Evolutionary conservation across 495 filamentous ascomycete species (phyloP), one percentile per base, ranked within the genome.

Genomic region (Penicillium cosmopolitanum): DNA sequence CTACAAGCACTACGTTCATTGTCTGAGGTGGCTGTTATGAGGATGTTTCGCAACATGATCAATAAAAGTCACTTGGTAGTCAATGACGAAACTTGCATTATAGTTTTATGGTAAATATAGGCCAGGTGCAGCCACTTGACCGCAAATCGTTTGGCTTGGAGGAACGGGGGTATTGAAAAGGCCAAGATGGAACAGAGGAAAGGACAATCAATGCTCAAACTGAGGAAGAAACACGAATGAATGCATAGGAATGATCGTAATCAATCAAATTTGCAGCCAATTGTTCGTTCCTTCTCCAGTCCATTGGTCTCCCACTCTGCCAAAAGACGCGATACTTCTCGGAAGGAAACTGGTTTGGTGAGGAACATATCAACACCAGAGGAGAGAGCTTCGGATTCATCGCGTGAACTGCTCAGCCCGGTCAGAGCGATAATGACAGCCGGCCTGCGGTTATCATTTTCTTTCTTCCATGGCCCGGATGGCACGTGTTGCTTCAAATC

Each of bases 351-450:
- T 1, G 89, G 89, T 63, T 91, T 90, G 13, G 89, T 90, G 61
- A 92, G 75, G 66, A 90, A 92, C 13, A 89, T 66, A 66, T 93
- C 86, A 35, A 93, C 81, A 6, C 89, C 89, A 12, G 83, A 84
- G 7, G 78, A 80, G 56, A 87, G 78, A 0, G 89, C 89, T 50
- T 91, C 87, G 7, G 82, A 76, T 66, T 89, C 84, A 60, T 88
- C 87, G 15, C 80, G 77, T 6, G 79, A 77, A 38, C 82, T 84
- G 28, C 85, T 86, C 10, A 91, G 72, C 0, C 89, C 89, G 0
- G 89, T 92, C 34, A 92, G 71, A 1, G 89, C 87, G 50, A 93
- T 87, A 53, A 93, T 85, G 40, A 80, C 80, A 18, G 82, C 79
- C 0, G 80, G 77, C 13, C 59, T 58, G 33, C 60, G 60, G 46